Evolutionary conservation across 768 basidiomycete species (phyloP).

Genomic region (Cyathus striatus): DNA sequence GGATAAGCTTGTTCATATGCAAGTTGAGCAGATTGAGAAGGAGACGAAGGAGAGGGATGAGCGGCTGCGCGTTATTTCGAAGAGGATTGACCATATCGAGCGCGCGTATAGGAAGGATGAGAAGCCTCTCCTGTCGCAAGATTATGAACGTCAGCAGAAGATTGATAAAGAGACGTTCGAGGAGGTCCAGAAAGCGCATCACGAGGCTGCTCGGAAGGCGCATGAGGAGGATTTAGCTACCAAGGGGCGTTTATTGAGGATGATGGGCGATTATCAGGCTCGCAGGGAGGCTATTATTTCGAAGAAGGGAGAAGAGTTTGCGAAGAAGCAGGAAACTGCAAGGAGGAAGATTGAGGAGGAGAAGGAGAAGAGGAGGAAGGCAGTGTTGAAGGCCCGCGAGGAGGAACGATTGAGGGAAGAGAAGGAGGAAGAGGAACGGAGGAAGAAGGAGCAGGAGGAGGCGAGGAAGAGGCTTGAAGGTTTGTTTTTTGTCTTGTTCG

Average conservation of each 20-base stretch:
- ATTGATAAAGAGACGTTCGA: constrained; percentile 71
- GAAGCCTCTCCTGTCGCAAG: constrained; percentile 74
- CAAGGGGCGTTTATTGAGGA: constrained; percentile 70
- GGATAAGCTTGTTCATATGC: constrained; percentile 79
- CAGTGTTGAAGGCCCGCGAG: constrained; percentile 52
- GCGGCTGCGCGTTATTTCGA: constrained; percentile 74
- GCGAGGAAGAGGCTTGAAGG: constrained; percentile 45
- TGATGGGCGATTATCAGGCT: constrained; percentile 63
- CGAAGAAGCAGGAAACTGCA: constrained; percentile 52
- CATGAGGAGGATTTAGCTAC: constrained; percentile 67
- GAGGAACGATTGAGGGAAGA: constrained; percentile 44
- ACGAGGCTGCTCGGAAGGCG: constrained; percentile 46
- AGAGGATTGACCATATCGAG: constrained; percentile 93
- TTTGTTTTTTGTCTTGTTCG: constrained; percentile 21
- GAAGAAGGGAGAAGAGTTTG: constrained; percentile 62
- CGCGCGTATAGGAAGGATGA: constrained; percentile 95
- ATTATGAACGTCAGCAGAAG: constrained; percentile 83
- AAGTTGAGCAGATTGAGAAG: constrained; percentile 94
- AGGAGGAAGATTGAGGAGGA: constrained; percentile 74
- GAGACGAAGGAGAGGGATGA: constrained; percentile 88
- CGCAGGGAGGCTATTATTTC: constrained; percentile 49
- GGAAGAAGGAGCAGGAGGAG: constrained; percentile 53
- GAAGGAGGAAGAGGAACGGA: constrained; percentile 29
- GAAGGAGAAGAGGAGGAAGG: constrained; percentile 65
- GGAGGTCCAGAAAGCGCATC: constrained; percentile 46